Base-by-base conservation (phyloP, 495 filamentous ascomycete genomes). In the Podospora appendiculata region DNA sequence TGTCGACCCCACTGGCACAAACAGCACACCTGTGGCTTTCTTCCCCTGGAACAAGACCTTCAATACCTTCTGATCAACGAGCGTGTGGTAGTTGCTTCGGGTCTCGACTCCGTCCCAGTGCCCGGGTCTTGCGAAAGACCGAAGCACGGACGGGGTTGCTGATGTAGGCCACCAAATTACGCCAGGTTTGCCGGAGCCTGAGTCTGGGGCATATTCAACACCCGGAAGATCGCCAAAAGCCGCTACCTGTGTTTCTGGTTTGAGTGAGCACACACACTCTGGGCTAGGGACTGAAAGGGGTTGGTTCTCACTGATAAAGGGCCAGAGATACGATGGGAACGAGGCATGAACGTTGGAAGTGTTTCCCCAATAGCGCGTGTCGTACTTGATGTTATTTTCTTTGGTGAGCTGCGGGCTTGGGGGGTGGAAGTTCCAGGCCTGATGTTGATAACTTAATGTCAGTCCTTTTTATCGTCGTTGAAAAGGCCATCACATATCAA, bases 101-200 rank as follows among this genome's bases (percentile, higher is more conserved):
- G 60, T 60, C 17, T 58, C 56, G 12, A 57, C 55, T 32, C 61
- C 57, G 32, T 64, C 61, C 61, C 65, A 74, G 52, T 72, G 71
- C 0, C 62, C 71, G 0, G 70, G 64, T 16, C 68, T 59, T 1
- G 71, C 58, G 45, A 68, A 74, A 1, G 70, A 72, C 8, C 70
- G 59, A 25, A 62, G 50, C 8, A 66, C 59, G 55, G n/a, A 51
- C 47, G 0, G 69, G 69, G 34, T 71, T 64, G 56, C 64, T 40
- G 69, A 72, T 3, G 65, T 57, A n/a, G 69, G 68, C 16, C 67
- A 67, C 63, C 64, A 71, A 44, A 63, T 71, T 8, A 67, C 63
- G 1, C 71, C 71, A 0, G 67, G 58, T 12, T 57, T 55, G 1
- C 69, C 71, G 13, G 65, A 55, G 16, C 66, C 68, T 14, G 65